Evolutionary conservation across 495 filamentous ascomycete genomes (phyloP).

Genomic region (Penicillium malachiteum): DNA sequence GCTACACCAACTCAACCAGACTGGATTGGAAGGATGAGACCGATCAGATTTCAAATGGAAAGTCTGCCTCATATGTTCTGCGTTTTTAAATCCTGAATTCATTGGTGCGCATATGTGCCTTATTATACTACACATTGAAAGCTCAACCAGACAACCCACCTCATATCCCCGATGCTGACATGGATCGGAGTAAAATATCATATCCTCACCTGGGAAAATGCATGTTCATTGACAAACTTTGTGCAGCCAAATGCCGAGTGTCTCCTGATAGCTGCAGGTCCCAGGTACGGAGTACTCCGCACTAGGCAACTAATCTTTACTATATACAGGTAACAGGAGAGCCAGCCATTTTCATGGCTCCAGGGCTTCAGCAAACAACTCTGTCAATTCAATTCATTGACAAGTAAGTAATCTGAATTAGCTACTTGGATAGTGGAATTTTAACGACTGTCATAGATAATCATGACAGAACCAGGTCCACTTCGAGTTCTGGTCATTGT

Average conservation of each 20-base stretch:
- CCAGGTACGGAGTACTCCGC: neutral
- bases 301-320: too few relatives aligned
- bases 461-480: constrained; percentile 13
- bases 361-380: neutral
- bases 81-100: neutral
- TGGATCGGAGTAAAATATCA: neutral
- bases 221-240: neutral
- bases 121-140: constrained; percentile 8
- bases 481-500: constrained; percentile 27
- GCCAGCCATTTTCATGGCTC: neutral
- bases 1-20: neutral
- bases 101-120: neutral
- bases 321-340: too few relatives aligned
- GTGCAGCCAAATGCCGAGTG: neutral
- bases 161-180: neutral
- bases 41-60: neutral
- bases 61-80: neutral
- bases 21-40: neutral
- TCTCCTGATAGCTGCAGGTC: constrained; percentile 8
- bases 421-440: neutral
- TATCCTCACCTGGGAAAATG: neutral
- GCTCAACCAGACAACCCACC: constrained; percentile 3
- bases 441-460: constrained; percentile 3
- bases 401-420: neutral
- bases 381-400: neutral